Evolutionary conservation across 2,329 filamentous ascomycete species (phyloP), one percentile per base, ranked within the genome.

Genomic region (Aspergillus versicolor): DNA sequence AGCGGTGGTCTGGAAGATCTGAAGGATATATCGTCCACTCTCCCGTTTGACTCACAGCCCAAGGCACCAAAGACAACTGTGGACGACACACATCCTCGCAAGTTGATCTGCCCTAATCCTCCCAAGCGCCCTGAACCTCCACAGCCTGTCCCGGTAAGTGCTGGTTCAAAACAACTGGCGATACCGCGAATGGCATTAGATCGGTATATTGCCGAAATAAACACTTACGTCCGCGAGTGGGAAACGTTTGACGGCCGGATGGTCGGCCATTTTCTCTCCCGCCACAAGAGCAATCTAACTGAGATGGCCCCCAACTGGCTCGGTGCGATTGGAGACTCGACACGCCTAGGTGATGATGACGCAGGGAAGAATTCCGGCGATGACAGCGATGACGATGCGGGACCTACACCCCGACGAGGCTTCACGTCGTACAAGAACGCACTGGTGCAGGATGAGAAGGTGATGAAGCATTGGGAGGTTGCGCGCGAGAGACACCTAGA

Each of bases 11-110:
- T 87, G 17, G 73, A 79, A 22, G 79, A 81, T 52, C 67, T 88
- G 21, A 75, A 78, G 27, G 81, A 84, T 54, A 73, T 88, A 40
- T 75, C 74, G 41, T 75, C 77, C 8, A 81, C 76, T 1, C 75
- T 88, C 2, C 85, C 85, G 3, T 88, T 87, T 66, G 70, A 81
- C 57, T 87, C 85, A 2, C 76, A 80, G 41, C 67, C 84, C 5
- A 73, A 75, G 27, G 64, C 71, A 4, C 71, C 79, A 27, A 77
- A 76, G 6, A 75, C 73, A 6, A 76, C 77, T 61, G 56, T 73
- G 66, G 60, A 70, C 63, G 51, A 75, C 69, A 65, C 71, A 17
- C 69, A 63, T 27, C 59, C 74, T 59, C 66, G 73, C 62, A 60
- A 70, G 6, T 72, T 84, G 9, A 72, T 77, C 24, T 75, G 82